Evolutionary conservation across 148 eudicot genomes (phyloP).

Genomic region (Chenopodium berlandieri): DNA sequence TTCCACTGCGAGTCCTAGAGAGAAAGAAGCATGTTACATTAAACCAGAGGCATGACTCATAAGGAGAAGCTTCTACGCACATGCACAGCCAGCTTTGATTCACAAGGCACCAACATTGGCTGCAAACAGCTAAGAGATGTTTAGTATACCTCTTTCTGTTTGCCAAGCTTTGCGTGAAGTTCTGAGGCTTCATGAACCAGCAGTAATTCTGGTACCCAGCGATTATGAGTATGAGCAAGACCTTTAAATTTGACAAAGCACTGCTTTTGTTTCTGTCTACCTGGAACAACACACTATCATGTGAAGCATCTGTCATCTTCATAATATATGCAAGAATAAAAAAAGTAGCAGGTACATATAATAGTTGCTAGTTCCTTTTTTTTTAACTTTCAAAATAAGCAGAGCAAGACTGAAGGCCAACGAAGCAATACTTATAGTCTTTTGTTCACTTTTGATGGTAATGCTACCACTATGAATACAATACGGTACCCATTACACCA

Average conservation of each 20-base stretch:
- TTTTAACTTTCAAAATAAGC: background rate
- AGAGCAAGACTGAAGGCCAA: background rate
- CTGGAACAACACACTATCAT: conserved; percentile 34
- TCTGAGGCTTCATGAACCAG: conserved; percentile 55
- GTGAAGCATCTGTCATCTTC: background rate
- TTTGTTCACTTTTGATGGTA: no score
- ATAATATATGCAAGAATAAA: background rate
- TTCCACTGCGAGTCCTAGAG: conserved; percentile 51
- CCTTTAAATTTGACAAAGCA: conserved; percentile 79
- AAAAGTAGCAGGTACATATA: background rate
- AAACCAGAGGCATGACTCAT: background rate
- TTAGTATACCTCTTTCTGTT: conserved; percentile 38
- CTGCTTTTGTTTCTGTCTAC: conserved; percentile 48
- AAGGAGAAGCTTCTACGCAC: background rate
- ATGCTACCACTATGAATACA: no score
- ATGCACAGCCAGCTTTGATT: background rate
- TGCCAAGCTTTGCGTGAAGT: conserved; percentile 35
- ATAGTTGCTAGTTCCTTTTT: background rate
- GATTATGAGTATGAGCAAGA: conserved; percentile 77
- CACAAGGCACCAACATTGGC: background rate
- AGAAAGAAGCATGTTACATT: conserved; percentile 8
- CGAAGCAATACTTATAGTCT: background rate
- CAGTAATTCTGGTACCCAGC: conserved; percentile 61
- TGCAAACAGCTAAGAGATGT: background rate
- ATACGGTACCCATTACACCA: background rate